Base-by-base conservation (phyloP, 163 green algal genomes). In the Chlamydomonas reinhardtii region DNA sequence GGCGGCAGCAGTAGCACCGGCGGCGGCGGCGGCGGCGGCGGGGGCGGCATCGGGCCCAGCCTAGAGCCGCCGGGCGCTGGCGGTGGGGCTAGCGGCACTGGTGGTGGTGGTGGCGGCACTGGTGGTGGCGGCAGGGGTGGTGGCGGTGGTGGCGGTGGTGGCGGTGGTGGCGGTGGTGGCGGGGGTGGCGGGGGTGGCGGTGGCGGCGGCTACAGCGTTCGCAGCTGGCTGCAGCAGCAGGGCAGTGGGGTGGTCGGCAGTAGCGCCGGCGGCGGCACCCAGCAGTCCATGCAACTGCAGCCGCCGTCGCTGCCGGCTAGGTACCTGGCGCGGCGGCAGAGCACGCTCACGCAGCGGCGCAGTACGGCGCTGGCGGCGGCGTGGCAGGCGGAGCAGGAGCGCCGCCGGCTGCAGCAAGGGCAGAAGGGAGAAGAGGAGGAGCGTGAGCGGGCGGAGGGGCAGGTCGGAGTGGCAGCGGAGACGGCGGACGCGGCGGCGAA, bases 291-390 rank as follows among this genome's bases (percentile, higher is more conserved):
- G n/a, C n/a, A n/a, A n/a, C 48, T 56, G 32, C 15, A 17, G 12
- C 32, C 34, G 76, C 61, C 37, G 62, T 24, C 62, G 62, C 35
- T 24, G 34, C 61, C 34, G 12, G 59, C 59, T 4, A n/a, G 31
- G 12, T 22, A 6, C 52, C 22, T 70, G 34, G n/a, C 75, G 32
- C 31, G 70, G 17, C 62, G 61, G 4, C 62, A 66, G 37, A 84
- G 77, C 77, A 84, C 77, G 65, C 77, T 84, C 65, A 34, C 32
- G 65, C 43, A 64, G 77, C 77, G 77, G n/a, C 65, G 77, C 29
- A 76, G 65, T 20, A 27, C 24, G n/a, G 77, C 77, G 19, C 77
- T 84, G 64, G 77, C 77, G 77, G 65, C 65, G 76, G 76, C 65
- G n/a, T 35, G 48, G 77, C 19, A 48, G 77, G 77, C 77, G 22